Evolutionary conservation across 2,329 filamentous ascomycete species (phyloP).

Genomic region (Cytospora piceicola): DNA sequence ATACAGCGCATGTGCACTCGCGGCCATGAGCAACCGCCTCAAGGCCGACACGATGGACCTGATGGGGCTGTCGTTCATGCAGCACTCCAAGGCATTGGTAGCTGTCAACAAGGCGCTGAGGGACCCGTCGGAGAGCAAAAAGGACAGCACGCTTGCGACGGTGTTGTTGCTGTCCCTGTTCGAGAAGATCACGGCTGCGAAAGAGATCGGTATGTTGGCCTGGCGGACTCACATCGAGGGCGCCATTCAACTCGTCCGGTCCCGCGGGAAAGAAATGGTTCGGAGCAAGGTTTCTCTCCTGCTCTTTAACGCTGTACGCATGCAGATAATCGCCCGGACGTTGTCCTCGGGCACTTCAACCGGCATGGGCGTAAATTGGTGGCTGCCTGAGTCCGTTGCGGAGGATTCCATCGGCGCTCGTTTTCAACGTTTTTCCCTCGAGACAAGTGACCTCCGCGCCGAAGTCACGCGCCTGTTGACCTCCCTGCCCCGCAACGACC

Average conservation of each 20-base stretch:
- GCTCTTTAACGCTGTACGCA: constrained; percentile 63
- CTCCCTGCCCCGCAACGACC: constrained; percentile 48
- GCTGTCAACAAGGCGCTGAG: constrained; percentile 56
- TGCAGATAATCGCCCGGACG: constrained; percentile 64
- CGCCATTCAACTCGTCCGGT: constrained; percentile 62
- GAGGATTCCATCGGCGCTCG: constrained; percentile 49
- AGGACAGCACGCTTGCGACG: constrained; percentile 61
- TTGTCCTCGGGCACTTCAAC: constrained; percentile 57
- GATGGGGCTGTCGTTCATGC: constrained; percentile 47
- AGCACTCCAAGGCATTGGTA: constrained; percentile 59
- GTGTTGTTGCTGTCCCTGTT: constrained; percentile 64
- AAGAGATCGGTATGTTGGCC: constrained; percentile 56
- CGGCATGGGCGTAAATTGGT: constrained; percentile 61
- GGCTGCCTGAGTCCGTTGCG: constrained; percentile 56
- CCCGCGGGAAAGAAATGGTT: constrained; percentile 59
- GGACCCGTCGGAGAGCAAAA: constrained; percentile 51
- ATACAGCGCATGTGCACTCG: constrained; percentile 63
- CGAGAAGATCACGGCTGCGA: constrained; percentile 59
- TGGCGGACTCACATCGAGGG: constrained; percentile 68
- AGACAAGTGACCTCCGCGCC: constrained; percentile 57
- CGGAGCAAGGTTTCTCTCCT: constrained; percentile 55
- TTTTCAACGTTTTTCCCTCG: constrained; percentile 57
- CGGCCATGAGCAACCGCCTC: constrained; percentile 58
- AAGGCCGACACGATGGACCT: constrained; percentile 41
- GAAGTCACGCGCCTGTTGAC: constrained; percentile 57